Evolutionary conservation across 345 rosid species (phyloP).

Genomic region (Arabis hirsuta): DNA sequence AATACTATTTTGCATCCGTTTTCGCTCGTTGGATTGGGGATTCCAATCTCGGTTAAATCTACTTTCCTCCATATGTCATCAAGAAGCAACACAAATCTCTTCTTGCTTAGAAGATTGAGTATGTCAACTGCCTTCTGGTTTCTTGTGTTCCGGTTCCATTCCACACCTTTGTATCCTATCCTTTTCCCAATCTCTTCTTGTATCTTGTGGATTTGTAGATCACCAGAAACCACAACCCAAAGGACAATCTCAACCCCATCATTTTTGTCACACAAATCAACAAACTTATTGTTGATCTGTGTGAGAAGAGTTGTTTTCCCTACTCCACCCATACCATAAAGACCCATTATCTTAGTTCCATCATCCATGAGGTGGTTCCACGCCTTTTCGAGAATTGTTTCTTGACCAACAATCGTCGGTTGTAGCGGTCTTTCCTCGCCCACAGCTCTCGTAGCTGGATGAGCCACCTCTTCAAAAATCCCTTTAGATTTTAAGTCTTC

Average conservation of each 20-base stretch:
- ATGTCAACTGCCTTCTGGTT: slow-evolving; percentile 9
- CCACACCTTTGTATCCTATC: slow-evolving; percentile 1
- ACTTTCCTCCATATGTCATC: no score
- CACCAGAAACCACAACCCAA: slow-evolving; percentile 35
- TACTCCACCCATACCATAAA: slow-evolving; percentile 37
- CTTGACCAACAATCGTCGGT: slow-evolving; percentile 25
- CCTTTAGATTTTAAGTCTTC: slow-evolving; percentile 2
- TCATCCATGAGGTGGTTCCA: slow-evolving; percentile 29
- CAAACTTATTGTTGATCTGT: slow-evolving; percentile 29
- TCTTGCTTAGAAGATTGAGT: neutral
- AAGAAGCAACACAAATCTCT: slow-evolving; percentile 19
- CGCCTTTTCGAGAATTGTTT: slow-evolving; percentile 8
- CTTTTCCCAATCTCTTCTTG: slow-evolving; percentile 28
- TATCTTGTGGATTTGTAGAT: slow-evolving; percentile 23
- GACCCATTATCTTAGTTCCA: slow-evolving; percentile 25
- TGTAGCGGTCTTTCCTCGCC: slow-evolving; percentile 4
- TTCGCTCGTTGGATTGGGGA: slow-evolving; percentile 15
- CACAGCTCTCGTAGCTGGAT: neutral
- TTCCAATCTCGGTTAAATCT: slow-evolving; percentile 5
- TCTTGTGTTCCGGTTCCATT: slow-evolving; percentile 20
- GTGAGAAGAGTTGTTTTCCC: slow-evolving; percentile 46
- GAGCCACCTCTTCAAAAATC: slow-evolving; percentile 21
- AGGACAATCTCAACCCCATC: slow-evolving; percentile 32
- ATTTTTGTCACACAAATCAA: neutral
- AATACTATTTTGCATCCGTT: slow-evolving; percentile 33